Percentiles rank a stretch among this genome's conserved stretches.
phyloP scores from a whole-genome alignment of 306 rosid genomes.

The Mimosa bimucronata region DNA sequence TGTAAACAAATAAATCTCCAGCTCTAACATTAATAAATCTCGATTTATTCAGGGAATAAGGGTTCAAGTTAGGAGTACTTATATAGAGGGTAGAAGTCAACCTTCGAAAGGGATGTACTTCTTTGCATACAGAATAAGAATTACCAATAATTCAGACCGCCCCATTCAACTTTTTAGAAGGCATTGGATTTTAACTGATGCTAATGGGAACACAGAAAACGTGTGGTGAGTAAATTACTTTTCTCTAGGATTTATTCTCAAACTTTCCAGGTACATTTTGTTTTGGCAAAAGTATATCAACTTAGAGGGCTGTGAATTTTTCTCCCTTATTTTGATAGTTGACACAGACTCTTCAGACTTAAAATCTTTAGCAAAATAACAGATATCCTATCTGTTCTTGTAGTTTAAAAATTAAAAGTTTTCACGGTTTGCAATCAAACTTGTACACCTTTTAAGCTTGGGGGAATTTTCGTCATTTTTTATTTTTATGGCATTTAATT shows the following conservation, averaged over 20 bases:
- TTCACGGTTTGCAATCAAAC: neutral
- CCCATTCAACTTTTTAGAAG: constrained; percentile 84
- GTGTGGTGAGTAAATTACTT: constrained; percentile 57
- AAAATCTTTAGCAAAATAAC: neutral
- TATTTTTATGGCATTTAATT: neutral
- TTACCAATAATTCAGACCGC: constrained; percentile 70
- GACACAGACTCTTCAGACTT: neutral
- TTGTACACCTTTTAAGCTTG: neutral
- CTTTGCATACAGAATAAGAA: constrained; percentile 68
- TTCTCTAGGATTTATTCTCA: constrained; percentile 18
- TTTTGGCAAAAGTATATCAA: neutral
- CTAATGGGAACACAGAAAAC: constrained; percentile 73
- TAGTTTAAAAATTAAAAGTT: neutral
- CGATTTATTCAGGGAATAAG: constrained; percentile 65
- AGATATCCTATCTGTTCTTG: neutral
- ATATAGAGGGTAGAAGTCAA: constrained; percentile 77
- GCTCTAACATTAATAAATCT: constrained; percentile 19
- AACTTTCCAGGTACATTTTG: constrained; percentile 1
- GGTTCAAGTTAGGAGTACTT: constrained; percentile 79
- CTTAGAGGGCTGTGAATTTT: neutral
- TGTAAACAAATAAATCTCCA: constrained; percentile 7
- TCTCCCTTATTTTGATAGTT: neutral
- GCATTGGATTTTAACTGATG: constrained; percentile 86
- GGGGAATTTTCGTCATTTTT: neutral
- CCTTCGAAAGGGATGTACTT: constrained; percentile 66